A percentile compares a stretch with the other conserved stretches of the same genome.
phyloP scores from a whole-genome alignment of 1,284 basidiomycete genomes.

The Tetrapyrgos nigripes region DNA sequence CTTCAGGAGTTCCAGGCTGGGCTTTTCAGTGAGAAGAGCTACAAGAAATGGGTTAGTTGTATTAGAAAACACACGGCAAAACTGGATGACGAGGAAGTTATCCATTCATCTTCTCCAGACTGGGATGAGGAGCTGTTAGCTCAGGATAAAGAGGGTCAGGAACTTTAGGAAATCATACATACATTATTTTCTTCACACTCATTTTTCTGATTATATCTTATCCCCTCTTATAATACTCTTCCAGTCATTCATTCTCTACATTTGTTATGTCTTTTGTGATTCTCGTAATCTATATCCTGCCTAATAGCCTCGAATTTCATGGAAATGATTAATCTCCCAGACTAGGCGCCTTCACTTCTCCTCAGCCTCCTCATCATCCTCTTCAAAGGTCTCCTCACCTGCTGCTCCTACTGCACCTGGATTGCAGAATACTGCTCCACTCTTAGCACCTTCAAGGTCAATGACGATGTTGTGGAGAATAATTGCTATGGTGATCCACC shows the following conservation, averaged over 20 bases:
- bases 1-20: neutral
- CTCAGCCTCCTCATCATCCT: neutral
- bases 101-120: neutral
- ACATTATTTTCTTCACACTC: neutral
- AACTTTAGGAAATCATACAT: neutral
- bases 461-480: constrained; percentile 45
- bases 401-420: neutral
- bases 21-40: neutral
- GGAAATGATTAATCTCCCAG: neutral
- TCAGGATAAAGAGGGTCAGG: neutral
- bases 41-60: neutral
- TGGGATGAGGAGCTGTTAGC: neutral
- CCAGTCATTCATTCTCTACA: too few species aligned
- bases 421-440: neutral
- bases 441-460: constrained; percentile 34
- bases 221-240: too few species aligned
- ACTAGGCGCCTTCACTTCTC: neutral
- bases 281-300: too few species aligned
- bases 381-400: neutral
- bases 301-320: neutral
- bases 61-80: neutral
- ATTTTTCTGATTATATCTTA: too few species aligned
- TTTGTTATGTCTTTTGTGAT: too few species aligned
- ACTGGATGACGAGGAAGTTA: too few species aligned
- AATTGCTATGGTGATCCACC: constrained; percentile 41